Evolutionary conservation across 2,329 filamentous ascomycete species (phyloP).

Genomic region (Pseudocercospora crystallina): DNA sequence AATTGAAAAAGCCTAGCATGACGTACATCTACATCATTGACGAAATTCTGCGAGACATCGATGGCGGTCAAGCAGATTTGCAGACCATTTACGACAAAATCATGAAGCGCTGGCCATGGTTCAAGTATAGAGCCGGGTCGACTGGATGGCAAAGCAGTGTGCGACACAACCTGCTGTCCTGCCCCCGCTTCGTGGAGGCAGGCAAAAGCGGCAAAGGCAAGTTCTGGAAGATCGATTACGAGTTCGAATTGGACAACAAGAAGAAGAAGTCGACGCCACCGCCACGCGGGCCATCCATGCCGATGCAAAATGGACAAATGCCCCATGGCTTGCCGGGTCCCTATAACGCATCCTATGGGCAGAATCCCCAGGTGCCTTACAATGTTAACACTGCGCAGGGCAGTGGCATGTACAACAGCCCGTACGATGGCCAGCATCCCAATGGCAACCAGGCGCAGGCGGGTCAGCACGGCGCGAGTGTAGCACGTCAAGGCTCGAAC

Average conservation of each 20-base stretch:
- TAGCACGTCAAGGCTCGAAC: constrained; percentile 5
- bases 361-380: constrained; percentile 14
- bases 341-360: constrained; percentile 12
- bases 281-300: constrained; percentile 24
- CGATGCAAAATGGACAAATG: constrained; percentile 20
- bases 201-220: constrained; percentile 62
- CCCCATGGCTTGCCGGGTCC: constrained; percentile 18
- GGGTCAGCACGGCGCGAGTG: constrained; percentile 3
- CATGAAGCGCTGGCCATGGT: constrained; percentile 63
- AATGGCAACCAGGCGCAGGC: constrained; percentile 10
- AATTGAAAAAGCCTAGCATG: constrained; percentile 66
- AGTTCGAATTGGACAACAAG: constrained; percentile 61
- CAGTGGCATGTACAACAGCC: constrained; percentile 17
- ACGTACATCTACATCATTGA: constrained; percentile 66
- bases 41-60: constrained; percentile 59
- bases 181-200: constrained; percentile 60
- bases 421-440: constrained; percentile 9
- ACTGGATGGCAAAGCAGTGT: constrained; percentile 67
- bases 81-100: constrained; percentile 67
- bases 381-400: constrained; percentile 10
- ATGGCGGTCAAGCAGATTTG: constrained; percentile 58
- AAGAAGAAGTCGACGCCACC: constrained; percentile 50
- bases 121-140: constrained; percentile 59
- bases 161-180: constrained; percentile 62
- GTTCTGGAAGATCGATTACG: constrained; percentile 61